These are phyloP conservation scores for Amanita inopinata DNA, from an alignment of 768 basidiomycete genomes.

Conservation along the genomic window DNA sequence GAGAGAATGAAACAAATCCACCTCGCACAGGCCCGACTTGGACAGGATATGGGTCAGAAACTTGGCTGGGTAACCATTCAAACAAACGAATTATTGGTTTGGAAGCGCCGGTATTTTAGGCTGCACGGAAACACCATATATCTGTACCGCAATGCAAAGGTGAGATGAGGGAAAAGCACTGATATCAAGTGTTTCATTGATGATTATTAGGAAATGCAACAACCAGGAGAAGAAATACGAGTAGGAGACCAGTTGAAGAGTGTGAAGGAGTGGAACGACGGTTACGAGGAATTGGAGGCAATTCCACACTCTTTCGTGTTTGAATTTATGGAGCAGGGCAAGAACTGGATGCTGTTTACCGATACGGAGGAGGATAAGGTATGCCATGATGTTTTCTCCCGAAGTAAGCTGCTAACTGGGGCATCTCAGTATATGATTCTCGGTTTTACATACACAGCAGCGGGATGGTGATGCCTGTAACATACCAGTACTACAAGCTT, in stretches of 20 bases:
- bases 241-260: conserved; percentile 36
- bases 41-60: conserved; percentile 25
- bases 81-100: conserved; percentile 38
- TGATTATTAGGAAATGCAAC: conserved; percentile 26
- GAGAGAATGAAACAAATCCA: conserved; percentile 39
- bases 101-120: conserved; percentile 60
- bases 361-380: conserved; percentile 61
- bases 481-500: neutral
- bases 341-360: conserved; percentile 48
- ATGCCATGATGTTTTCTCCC: conserved; percentile 7
- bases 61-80: conserved; percentile 59
- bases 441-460: conserved; percentile 35
- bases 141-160: conserved; percentile 45
- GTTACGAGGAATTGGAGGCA: conserved; percentile 56
- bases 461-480: conserved; percentile 23
- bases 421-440: conserved; percentile 32
- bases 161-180: conserved; percentile 16
- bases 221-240: conserved; percentile 31
- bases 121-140: conserved; percentile 36
- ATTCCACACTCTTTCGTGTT: conserved; percentile 60
- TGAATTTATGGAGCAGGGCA: conserved; percentile 41
- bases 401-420: conserved; percentile 2
- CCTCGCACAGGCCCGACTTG: conserved; percentile 31
- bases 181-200: conserved; percentile 2
- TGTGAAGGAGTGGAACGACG: conserved; percentile 55